phyloP scores from a whole-genome alignment of 2,329 filamentous ascomycete species.

The Trichophyton equinum region DNA sequence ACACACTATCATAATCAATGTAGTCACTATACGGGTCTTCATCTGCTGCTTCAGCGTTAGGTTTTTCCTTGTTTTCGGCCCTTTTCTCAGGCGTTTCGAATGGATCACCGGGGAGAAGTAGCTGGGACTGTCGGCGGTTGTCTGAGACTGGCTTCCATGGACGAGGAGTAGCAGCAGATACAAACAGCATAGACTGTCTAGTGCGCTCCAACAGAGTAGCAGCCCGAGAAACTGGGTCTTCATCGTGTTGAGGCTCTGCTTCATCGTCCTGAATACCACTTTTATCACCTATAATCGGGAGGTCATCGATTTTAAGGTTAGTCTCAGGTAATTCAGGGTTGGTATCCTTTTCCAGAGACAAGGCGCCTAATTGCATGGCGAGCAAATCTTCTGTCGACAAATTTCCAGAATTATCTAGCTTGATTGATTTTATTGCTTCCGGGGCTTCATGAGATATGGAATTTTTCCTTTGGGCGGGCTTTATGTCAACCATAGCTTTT shows the following conservation, averaged over 20 bases:
- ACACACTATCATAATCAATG: slow-evolving; percentile 67
- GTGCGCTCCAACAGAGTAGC: slow-evolving; percentile 61
- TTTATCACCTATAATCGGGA: not conserved
- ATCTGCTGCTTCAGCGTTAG: not conserved
- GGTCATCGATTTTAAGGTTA: not conserved
- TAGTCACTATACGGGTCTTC: slow-evolving; percentile 38
- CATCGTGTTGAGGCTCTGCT: not conserved
- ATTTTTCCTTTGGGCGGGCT: not conserved
- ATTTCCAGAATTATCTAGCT: not conserved
- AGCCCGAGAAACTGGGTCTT: slow-evolving; percentile 14
- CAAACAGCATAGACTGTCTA: slow-evolving; percentile 62
- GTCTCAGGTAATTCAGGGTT: not conserved
- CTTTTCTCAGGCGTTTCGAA: slow-evolving; percentile 38
- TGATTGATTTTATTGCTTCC: too few relatives aligned
- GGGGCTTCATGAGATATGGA: not conserved
- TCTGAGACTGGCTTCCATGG: slow-evolving; percentile 15
- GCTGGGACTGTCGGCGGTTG: slow-evolving; percentile 25
- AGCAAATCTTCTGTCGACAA: not conserved
- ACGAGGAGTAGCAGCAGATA: slow-evolving; percentile 27
- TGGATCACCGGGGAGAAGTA: slow-evolving; percentile 41
- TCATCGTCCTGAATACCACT: not conserved
- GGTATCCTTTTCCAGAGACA: not conserved
- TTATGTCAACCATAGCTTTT: not conserved
- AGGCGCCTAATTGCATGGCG: not conserved
- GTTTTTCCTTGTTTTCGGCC: slow-evolving; percentile 18